Base-by-base conservation (phyloP, 306 rosid genomes). In the Calophaca sinica region DNA sequence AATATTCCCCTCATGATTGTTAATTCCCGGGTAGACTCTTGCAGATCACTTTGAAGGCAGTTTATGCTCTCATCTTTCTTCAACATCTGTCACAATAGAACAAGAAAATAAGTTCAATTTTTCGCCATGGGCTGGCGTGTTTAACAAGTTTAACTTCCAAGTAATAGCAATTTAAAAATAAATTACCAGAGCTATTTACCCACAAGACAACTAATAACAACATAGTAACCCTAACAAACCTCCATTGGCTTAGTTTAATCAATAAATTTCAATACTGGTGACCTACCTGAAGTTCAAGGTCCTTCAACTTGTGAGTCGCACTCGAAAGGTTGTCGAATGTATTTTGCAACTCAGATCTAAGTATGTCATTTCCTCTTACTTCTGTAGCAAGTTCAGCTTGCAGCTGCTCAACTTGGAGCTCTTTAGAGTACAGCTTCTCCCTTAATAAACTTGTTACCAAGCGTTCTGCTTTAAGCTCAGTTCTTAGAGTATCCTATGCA, bases 371-470 rank as follows among this genome's bases (percentile, higher is more conserved):
- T 61, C 99, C 99, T 82, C 99, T 96, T 39, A 90, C 97, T 44
- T 97, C 91, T 41, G 99, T 80, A 59, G 93, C 98, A 72, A 96
- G 82, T 81, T 90, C 98, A 49, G 96, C 94, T 81, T 87, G 97
- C 88, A 96, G 80, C 82, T 92, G 97, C 86, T 92, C 99, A 68
- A 82, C 86, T 85, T 89, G 88, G 61, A 86, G 89, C 79, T 96
- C 97, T 80, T 90, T 96, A 55, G 98, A 89, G 71, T 83, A 86
- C 71, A 96, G 74, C 81, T 89, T 96, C 81, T 96, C 98, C 80
- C 88, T 84, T 70, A 96, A 84, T 52, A 92, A 71, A 66, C 92
- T 85, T 28, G 99, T 86, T 7, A 96, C 64, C 81, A 92, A 78
- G 69, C 91, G 80, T 84, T 96, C 99, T 9, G 96, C 90, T 86